Evolutionary conservation across 805 yeast genomes (phyloP).

Genomic region (Metschnikowia henanensis): DNA sequence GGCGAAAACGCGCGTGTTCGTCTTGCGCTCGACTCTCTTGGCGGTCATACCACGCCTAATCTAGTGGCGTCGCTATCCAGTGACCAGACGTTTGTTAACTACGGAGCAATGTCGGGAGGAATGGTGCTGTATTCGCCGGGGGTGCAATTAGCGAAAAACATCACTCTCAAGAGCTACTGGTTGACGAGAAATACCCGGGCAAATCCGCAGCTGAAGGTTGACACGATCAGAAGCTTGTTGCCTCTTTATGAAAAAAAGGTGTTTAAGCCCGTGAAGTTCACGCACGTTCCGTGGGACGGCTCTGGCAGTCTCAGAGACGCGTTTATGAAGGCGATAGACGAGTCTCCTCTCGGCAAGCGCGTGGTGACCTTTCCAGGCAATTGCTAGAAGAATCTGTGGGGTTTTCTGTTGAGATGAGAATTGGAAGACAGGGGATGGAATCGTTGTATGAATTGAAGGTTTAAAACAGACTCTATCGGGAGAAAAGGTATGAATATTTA

Average conservation of each 20-base stretch:
- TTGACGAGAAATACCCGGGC: slow-evolving; percentile 24
- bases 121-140: slow-evolving; percentile 21
- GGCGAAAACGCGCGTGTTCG: slow-evolving; percentile 24
- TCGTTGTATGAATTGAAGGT: no score
- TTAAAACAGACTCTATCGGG: no score
- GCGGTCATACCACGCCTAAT: slow-evolving; percentile 23
- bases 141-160: slow-evolving; percentile 31
- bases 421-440: background rate
- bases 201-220: slow-evolving; percentile 58
- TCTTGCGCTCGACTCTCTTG: slow-evolving; percentile 35
- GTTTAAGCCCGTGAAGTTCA: slow-evolving; percentile 47
- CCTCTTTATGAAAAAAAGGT: slow-evolving; percentile 59
- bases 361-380: slow-evolving; percentile 14
- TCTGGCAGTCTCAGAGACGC: slow-evolving; percentile 12
- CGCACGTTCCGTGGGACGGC: slow-evolving; percentile 34
- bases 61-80: slow-evolving; percentile 26
- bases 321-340: slow-evolving; percentile 11
- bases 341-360: slow-evolving; percentile 11
- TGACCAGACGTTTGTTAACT: slow-evolving; percentile 31
- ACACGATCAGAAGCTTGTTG: slow-evolving; percentile 55
- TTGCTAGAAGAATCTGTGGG: no score
- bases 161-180: slow-evolving; percentile 33
- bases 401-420: no score
- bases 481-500: no score
- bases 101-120: slow-evolving; percentile 24